These are phyloP conservation scores for Candida endomychidarum DNA, from an alignment of 805 yeast species.

Conservation along the genomic window DNA sequence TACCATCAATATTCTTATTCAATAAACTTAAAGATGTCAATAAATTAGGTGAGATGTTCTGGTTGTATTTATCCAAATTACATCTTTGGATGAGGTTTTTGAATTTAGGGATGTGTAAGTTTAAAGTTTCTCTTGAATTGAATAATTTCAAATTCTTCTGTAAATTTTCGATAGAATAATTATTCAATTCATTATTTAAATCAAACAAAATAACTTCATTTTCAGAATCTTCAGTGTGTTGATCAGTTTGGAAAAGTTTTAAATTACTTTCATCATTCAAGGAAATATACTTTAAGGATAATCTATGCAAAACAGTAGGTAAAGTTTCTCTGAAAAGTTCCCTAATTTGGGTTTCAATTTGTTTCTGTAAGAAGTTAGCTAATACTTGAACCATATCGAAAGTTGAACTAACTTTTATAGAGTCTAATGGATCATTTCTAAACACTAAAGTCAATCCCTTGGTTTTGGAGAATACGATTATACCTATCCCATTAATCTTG, in stretches of 20 bases:
- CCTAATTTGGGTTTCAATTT: conserved; percentile 77
- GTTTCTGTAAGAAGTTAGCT: conserved; percentile 78
- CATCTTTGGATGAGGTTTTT: conserved; percentile 60
- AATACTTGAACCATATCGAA: conserved; percentile 82
- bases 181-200: conserved; percentile 51
- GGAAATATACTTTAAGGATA: conserved; percentile 56
- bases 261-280: conserved; percentile 8
- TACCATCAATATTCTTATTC: conserved; percentile 27
- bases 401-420: conserved; percentile 80
- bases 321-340: conserved; percentile 80
- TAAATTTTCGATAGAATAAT: conserved; percentile 51
- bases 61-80: conserved; percentile 42
- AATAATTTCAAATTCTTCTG: conserved; percentile 43
- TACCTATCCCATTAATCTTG: conserved; percentile 74
- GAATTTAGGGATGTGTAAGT: conserved; percentile 62
- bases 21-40: conserved; percentile 33
- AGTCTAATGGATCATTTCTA: conserved; percentile 84
- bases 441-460: conserved; percentile 86
- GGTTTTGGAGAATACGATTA: conserved; percentile 75
- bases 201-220: conserved; percentile 53
- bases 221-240: conserved; percentile 12
- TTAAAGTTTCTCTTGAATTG: conserved; percentile 76
- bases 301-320: conserved; percentile 75
- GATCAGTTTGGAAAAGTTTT: conserved; percentile 2
- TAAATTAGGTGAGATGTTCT: conserved; percentile 38